These are phyloP conservation scores for Graphiopsis chlorocephala DNA, from an alignment of 2,329 filamentous ascomycete species.

Conservation along the genomic window DNA sequence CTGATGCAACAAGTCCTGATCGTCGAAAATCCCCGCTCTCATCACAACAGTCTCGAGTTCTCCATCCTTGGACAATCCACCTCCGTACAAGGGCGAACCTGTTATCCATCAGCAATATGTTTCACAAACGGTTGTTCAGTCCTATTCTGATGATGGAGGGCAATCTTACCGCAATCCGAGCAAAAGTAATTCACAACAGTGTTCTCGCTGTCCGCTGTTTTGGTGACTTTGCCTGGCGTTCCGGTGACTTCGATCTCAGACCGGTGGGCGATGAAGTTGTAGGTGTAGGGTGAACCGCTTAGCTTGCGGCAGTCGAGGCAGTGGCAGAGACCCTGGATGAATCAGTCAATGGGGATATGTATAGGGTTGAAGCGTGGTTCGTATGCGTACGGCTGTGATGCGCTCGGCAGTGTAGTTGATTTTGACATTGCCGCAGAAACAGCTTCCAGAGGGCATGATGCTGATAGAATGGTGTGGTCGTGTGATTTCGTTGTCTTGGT, in stretches of 20 bases:
- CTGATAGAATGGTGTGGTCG: background rate
- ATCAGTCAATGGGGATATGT: background rate
- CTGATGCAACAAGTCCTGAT: background rate
- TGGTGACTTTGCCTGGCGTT: background rate
- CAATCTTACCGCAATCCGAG: background rate
- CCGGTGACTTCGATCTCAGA: conserved; percentile 1
- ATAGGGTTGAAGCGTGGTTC: background rate
- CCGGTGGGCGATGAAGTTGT: conserved; percentile 1
- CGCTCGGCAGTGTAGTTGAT: background rate
- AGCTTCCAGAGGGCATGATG: background rate
- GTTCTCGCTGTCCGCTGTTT: background rate
- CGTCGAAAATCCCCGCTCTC: conserved; percentile 6
- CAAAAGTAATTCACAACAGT: conserved; percentile 9
- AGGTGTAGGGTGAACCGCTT: background rate
- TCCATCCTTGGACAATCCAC: background rate
- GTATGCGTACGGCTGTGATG: background rate
- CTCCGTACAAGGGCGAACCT: conserved; percentile 5
- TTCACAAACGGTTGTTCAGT: too few species aligned
- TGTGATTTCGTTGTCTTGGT: background rate
- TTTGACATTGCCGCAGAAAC: conserved; percentile 3
- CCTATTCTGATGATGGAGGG: too few species aligned
- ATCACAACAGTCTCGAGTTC: background rate
- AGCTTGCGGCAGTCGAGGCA: conserved; percentile 9
- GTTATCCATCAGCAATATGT: background rate
- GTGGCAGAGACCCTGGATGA: conserved; percentile 2